Base-by-base conservation (phyloP, 805 yeast genomes). In the Ogataea pignaliae region DNA sequence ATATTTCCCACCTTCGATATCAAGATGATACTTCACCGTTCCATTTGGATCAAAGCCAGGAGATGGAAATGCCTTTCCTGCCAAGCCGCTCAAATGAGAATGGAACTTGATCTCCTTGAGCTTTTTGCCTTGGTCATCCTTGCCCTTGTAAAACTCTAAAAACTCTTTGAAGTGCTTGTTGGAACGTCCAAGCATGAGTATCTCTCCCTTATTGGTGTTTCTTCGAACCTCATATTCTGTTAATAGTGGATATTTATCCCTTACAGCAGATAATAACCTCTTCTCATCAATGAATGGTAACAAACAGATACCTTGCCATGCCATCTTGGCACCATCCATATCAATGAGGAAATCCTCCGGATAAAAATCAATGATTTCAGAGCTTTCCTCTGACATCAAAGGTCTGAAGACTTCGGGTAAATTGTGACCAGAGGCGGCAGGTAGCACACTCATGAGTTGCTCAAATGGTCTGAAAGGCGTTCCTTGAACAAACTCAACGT, bases 241-340 rank as follows among this genome's bases (percentile, higher is more conserved):
- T 38, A 90, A 69, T 33, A 69, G 63, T 2, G 73, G 66, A 58
- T 90, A 90, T 48, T 83, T 79, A 1, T 66, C 76, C 42, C 77
- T 72, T 2, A 89, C 95, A 3, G 80, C 82, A 14, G 71, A 67
- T 42, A 90, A 63, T 36, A 90, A 69, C 53, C 95, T 70, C n/a
- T 64, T 64, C 55, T 88, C 96, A 56, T 90, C 96, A 54, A 90
- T 91, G 53, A 90, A 90, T 0, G 98, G 97, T 43, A 90, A 68
- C 34, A 90, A 66, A 1, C 95, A 90, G 56, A 90, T 85, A 42
- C 96, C 97, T 61, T 88, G 95, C 98, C 98, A 90, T 40, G 91
- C 73, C 88, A 85, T 85, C 53, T 86, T 88, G 53, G 88, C 87
- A 28, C 98, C 98, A 60, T 90, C 89, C 96, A 90, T 88, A 65